Base-by-base conservation (phyloP, 1,139 yeast genomes). In the Suhomyces panamericanus region DNA sequence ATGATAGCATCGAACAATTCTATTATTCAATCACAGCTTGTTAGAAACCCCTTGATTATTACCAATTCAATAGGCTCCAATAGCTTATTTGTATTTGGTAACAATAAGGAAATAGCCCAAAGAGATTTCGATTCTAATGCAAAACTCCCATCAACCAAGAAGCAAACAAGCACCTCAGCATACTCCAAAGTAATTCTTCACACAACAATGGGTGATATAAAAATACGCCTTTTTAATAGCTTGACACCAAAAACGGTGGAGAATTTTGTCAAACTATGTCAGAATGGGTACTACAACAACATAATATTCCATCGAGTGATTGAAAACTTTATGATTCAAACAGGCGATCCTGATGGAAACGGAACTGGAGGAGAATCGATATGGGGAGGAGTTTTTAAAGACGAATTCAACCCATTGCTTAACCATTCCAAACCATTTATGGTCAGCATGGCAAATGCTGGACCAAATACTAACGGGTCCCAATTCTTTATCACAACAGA, bases 341-440 rank as follows among this genome's bases (percentile, higher is more conserved):
- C 78, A 3, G 82, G 82, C 2, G 82, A 77, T 51, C 79, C 79
- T 1, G 52, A 57, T 26, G 81, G 81, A 2, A 70, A 70, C 49
- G 81, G 80, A 6, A 69, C 79, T 4, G 78, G 82, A 13, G 77
- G 80, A 14, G 69, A 72, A 49, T 60, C 75, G 30, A 60, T 66
- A 13, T 77, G 80, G 80, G 73, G 77, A 9, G 62, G 64, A 27
- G 55, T 56, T 29, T 75, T 77, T 48, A 59, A 62, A 30, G 80
- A 77, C 50, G 82, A 78, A 52, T 66, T 74, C 51, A 59, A 63
- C 40, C 63, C 65, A 1, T 55, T 55, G 13, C 54, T 77, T 39
- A 56, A 60, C 20, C 78, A 75, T 50, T 62, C 66, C 28, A 59
- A 59, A 44, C 77, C 80, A 2, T 77, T 67, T 43, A 60, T 66